phyloP scores from a whole-genome alignment of 495 filamentous ascomycete species.

The Aspergillus ostianus region DNA sequence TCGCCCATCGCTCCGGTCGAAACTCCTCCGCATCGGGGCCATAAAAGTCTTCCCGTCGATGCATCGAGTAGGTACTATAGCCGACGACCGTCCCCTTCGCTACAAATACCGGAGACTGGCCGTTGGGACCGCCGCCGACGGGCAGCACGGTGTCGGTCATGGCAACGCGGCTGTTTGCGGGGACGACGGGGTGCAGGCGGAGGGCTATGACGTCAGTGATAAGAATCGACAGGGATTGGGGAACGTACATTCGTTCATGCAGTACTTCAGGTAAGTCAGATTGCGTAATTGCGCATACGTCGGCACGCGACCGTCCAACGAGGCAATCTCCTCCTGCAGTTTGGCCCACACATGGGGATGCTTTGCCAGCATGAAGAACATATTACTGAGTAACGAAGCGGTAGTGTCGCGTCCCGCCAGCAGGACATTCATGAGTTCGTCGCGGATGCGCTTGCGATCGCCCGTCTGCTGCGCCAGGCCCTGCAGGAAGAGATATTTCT shows the following conservation, averaged over 20 bases:
- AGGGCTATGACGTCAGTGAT: conserved; percentile 20
- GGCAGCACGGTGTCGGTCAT: conserved; percentile 50
- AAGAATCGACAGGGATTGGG: background rate
- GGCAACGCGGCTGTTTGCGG: conserved; percentile 48
- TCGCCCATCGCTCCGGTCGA: conserved; percentile 31
- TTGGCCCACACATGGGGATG: conserved; percentile 38
- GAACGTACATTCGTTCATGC: conserved; percentile 41
- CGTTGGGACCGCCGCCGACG: conserved; percentile 47
- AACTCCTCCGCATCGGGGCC: conserved; percentile 37
- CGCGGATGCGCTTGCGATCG: conserved; percentile 38
- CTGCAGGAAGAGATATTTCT: conserved; percentile 24
- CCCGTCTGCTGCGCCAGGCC: conserved; percentile 19
- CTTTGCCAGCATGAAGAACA: conserved; percentile 51
- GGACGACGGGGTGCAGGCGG: conserved; percentile 53
- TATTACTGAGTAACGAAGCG: conserved; percentile 49
- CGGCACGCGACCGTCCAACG: conserved; percentile 33
- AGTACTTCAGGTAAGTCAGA: conserved; percentile 38
- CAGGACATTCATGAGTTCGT: conserved; percentile 54
- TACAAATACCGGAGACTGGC: conserved; percentile 46
- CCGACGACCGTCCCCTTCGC: conserved; percentile 30
- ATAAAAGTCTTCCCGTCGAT: conserved; percentile 33
- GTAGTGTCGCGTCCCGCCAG: conserved; percentile 40
- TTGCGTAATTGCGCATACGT: conserved; percentile 31
- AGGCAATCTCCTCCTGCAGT: conserved; percentile 44
- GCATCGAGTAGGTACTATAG: conserved; percentile 29